Evolutionary conservation across 176 grass and related monocot species (phyloP), one percentile per base, ranked within the genome.

Genomic region (Oryza rufipogon): DNA sequence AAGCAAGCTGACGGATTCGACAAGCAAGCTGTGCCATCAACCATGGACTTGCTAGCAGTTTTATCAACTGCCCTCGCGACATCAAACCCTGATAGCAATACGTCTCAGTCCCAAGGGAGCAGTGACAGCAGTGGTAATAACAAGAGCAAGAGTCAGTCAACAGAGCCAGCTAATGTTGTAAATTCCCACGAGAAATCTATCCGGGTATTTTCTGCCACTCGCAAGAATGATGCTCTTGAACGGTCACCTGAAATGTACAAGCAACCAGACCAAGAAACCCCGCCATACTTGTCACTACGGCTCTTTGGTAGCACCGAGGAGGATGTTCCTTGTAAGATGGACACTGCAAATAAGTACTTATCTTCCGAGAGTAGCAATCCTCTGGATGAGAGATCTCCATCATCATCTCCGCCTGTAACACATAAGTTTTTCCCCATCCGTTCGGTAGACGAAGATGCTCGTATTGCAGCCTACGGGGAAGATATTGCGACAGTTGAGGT

Each of bases 301-400:
- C 83, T 99, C 68, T 92, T 96, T 86, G 93, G 88, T 9, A 72
- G 73, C 70, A 51, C 83, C 2, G 91, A 80, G 45, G 96, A 91
- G 15, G 91, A 89, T 64, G 89, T 92, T 73, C 93, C 84, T 82
- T 68, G 86, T 6, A 96, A 92, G 68, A 69, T 91, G 75, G 86
- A 91, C 51, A 84, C 84, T 77, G 67, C 90, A 65, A 99, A 87
- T 30, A 99, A 99, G 79, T 99, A 99, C 79, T 82, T 96, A 7
- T 99, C 97, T 66, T 99, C 97, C 22, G 97, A 99, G 81, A 99
- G 93, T 75, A 99, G 97, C 71, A 99, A 99, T 61, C 97, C 93
- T 80, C 80, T 94, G 78, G 93, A 99, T 14, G 96, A 96, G 84
- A 91, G 90, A 78, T 99, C 93, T 70, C 96, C 93, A 10, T 96